Evolutionary conservation across 805 yeast species (phyloP), one percentile per base, ranked within the genome.

Genomic region (Lachancea kluyveri): DNA sequence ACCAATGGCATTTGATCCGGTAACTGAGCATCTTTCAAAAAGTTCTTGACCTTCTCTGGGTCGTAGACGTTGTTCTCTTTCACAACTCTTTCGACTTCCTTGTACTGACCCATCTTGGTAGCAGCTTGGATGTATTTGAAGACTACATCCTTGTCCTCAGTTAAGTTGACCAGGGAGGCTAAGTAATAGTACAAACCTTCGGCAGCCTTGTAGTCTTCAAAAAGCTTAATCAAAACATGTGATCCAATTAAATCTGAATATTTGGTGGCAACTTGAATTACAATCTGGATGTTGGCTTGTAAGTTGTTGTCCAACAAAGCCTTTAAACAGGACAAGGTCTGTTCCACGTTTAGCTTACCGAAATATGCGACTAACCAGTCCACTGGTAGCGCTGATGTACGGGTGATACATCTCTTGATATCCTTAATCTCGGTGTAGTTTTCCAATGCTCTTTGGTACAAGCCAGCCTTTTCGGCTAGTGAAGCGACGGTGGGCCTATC

Each of bases 21-120:
- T 43, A 92, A 71, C 53, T 83, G 77, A 41, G 90, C 86, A 59
- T 92, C 98, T 64, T 92, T 92, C 65, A 92, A 72, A 64, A 84
- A 94, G 67, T 92, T 92, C 70, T 92, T 92, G 39, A 92, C 97
- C 64, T 88, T 88, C 60, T 92, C 98, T 38, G 97, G 94, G 56
- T 87, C 90, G 63, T 90, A 92, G 37, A 86, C 90, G 45, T 76
- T 83, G 68, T 92, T 92, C 56, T 87, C 95, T 60, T 92, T 79
- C 31, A 87, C 96, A 41, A 92, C 76, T 60, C 99, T 78, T 67
- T 92, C 98, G 52, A 92, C 86, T 65, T 92, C 99, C 52, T 83
- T 82, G 57, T 72, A 70, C 67, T 92, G 97, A 40, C 88, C 88
- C 56, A 86, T 70, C 53, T 75, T 78, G 24, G 96, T 84, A 41